These are phyloP conservation scores for Colletotrichum orbiculare DNA, from an alignment of 2,329 filamentous ascomycete species.

Conservation along the genomic window DNA sequence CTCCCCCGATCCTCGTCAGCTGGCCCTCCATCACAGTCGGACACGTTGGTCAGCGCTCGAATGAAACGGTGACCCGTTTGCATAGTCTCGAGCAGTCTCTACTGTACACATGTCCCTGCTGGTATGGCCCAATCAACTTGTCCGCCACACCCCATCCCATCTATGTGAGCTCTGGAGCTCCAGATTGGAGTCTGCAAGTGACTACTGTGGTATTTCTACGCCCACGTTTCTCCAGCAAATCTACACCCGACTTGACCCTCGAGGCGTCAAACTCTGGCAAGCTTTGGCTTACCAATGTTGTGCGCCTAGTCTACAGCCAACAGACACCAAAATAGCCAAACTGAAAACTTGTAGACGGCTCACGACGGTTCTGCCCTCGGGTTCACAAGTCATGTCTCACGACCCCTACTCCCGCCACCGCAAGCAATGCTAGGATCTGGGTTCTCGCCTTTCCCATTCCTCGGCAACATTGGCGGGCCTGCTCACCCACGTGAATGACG, in stretches of 20 bases:
- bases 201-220: no score
- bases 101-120: conserved; percentile 13
- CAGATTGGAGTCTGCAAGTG: no score
- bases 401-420: conserved; percentile 7
- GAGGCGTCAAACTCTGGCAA: no score
- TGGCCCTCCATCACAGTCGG: conserved; percentile 23
- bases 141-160: background rate
- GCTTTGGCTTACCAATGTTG: no score
- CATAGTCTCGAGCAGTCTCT: conserved; percentile 15
- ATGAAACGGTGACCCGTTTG: conserved; percentile 30
- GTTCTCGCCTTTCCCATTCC: background rate
- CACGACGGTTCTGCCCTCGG: background rate
- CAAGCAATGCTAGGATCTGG: conserved; percentile 20
- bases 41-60: conserved; percentile 24
- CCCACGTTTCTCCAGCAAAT: no score
- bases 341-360: background rate
- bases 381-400: conserved; percentile 30
- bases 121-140: conserved; percentile 26
- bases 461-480: conserved; percentile 13
- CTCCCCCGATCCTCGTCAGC: conserved; percentile 24
- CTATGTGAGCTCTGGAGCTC: no score
- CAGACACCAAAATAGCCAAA: background rate
- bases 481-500: conserved; percentile 23
- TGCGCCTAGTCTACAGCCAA: background rate
- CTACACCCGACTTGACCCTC: no score